Evolutionary conservation across 306 rosid species (phyloP).

Genomic region (Citrullus amarus): DNA sequence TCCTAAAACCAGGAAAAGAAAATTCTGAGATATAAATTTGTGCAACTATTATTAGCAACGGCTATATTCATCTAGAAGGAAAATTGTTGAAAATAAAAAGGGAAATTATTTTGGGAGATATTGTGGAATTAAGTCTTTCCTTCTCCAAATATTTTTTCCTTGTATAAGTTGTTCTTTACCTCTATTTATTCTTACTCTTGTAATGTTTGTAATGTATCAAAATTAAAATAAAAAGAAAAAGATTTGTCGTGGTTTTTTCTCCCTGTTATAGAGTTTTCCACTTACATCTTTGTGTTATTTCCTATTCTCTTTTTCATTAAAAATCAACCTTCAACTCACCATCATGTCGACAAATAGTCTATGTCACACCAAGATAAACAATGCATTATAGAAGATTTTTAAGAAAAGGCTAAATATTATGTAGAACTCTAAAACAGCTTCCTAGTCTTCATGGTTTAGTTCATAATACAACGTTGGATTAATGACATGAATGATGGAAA

Average conservation of each 20-base stretch:
- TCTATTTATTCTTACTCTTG: too few species aligned
- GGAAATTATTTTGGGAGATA: too few species aligned
- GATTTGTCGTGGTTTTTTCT: too few species aligned
- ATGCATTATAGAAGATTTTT: not conserved
- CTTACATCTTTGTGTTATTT: too few species aligned
- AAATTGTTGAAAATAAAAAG: too few species aligned
- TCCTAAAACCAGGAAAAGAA: slow-evolving; percentile 41
- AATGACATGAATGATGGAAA: not conserved
- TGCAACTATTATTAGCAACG: not conserved
- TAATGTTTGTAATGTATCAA: too few species aligned
- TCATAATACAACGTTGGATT: not conserved
- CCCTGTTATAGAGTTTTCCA: too few species aligned
- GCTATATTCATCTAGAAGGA: not conserved
- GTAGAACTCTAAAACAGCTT: not conserved
- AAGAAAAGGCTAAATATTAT: not conserved
- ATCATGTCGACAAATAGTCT: not conserved
- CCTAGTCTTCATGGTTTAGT: not conserved
- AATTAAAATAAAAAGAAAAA: too few species aligned
- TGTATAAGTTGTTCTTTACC: too few species aligned
- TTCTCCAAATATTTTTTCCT: too few species aligned
- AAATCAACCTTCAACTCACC: not conserved
- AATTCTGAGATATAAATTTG: not conserved
- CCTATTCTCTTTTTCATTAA: too few species aligned
- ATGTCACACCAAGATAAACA: not conserved
- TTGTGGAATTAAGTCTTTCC: too few species aligned